A percentile compares a stretch with the other conserved stretches of the same genome.
Conservation (phyloP, 306 rosid genomes). For the Cucurbita moschata region DNA sequence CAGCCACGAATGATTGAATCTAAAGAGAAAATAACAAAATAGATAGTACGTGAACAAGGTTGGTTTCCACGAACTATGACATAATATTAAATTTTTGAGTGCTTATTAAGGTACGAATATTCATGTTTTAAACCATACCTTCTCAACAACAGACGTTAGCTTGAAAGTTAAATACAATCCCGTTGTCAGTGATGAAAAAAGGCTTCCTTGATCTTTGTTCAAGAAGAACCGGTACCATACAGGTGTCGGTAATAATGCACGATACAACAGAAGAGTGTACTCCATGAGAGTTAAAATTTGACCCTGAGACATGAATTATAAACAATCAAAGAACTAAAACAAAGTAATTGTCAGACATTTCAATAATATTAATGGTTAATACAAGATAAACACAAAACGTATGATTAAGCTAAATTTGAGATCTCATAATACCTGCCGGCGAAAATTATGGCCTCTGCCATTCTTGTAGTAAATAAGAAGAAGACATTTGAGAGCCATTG, state of each 20-base stretch:
- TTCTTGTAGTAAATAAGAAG: slow-evolving; percentile 66
- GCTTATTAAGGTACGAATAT: slow-evolving; percentile 6
- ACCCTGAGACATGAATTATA: slow-evolving; percentile 27
- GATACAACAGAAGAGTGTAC: slow-evolving; percentile 60
- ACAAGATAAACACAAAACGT: slow-evolving; percentile 2
- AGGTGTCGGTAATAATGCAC: slow-evolving; percentile 69
- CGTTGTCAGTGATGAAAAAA: slow-evolving; percentile 78
- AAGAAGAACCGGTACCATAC: slow-evolving; percentile 86
- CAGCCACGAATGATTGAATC: slow-evolving; percentile 50
- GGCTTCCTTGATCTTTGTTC: slow-evolving; percentile 70
- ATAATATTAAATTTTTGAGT: slow-evolving; percentile 6
- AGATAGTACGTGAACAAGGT: not conserved
- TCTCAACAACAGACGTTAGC: slow-evolving; percentile 68
- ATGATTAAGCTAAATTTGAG: not conserved
- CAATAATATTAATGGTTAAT: not conserved
- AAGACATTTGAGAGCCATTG: slow-evolving; percentile 80
- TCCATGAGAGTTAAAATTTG: slow-evolving; percentile 74
- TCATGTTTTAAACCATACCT: slow-evolving; percentile 36
- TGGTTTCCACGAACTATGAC: not conserved
- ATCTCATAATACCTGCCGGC: slow-evolving; percentile 43
- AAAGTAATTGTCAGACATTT: slow-evolving; percentile 15
- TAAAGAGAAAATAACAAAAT: slow-evolving; percentile 13
- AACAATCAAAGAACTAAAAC: not conserved
- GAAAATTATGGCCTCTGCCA: slow-evolving; percentile 68
- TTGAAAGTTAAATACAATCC: slow-evolving; percentile 84